Percentiles rank a stretch among this genome's conserved stretches.
Evolutionary conservation across 768 basidiomycete genomes (phyloP).

Genomic region (Ephemerocybe angulata): DNA sequence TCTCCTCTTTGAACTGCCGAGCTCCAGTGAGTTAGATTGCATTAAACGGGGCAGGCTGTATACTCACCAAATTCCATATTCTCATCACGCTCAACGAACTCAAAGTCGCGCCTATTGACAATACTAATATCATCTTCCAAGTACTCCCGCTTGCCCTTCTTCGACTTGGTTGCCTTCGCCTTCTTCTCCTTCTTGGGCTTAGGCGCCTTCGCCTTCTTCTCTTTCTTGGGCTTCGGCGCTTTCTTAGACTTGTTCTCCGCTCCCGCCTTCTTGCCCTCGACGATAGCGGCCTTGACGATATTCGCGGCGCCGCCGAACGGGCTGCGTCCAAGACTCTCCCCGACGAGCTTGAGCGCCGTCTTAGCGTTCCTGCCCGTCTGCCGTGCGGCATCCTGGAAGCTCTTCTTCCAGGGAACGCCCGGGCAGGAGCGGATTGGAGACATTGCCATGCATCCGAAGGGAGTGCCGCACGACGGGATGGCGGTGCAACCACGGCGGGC

Average conservation of each 20-base stretch:
- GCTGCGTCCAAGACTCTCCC: background rate
- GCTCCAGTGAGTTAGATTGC: background rate
- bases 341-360: background rate
- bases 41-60: no score
- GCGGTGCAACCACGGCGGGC: background rate
- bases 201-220: no score
- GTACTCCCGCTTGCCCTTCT: background rate
- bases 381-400: background rate
- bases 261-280: background rate
- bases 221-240: background rate
- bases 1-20: background rate
- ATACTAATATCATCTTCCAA: background rate
- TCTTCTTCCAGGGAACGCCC: background rate
- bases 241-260: background rate
- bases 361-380: background rate
- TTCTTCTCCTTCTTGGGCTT: background rate
- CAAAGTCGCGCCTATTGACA: background rate
- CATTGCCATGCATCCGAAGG: background rate
- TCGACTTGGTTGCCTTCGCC: no score
- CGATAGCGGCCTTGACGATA: background rate
- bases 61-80: background rate
- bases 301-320: background rate
- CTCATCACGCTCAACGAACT: background rate
- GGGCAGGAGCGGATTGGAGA: background rate
- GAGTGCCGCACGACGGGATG: background rate